Conservation (phyloP, 371 early-diverging fungal genomes). For the Lichtheimia corymbifera region DNA sequence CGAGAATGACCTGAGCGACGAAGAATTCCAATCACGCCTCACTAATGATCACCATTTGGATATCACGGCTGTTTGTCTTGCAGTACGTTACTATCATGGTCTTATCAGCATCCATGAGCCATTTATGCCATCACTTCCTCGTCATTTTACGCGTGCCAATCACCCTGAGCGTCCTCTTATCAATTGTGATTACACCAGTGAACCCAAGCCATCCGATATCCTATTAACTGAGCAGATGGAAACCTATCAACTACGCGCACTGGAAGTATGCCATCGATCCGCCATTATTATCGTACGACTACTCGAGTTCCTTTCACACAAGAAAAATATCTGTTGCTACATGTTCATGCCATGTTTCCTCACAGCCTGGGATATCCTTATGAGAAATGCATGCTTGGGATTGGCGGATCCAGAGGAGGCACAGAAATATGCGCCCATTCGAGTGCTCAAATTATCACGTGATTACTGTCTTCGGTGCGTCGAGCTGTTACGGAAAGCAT, state of each 20-base stretch:
- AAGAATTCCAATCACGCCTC: conserved; percentile 26
- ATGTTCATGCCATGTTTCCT: conserved; percentile 24
- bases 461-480: conserved; percentile 34
- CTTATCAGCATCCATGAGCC: conserved; percentile 32
- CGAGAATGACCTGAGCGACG: conserved; percentile 28
- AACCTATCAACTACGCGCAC: conserved; percentile 24
- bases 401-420: conserved; percentile 23
- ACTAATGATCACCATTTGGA: conserved; percentile 19
- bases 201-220: not conserved
- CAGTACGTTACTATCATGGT: conserved; percentile 26
- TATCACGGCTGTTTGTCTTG: conserved; percentile 20
- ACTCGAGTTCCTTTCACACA: conserved; percentile 26
- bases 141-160: too few species aligned
- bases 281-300: conserved; percentile 33
- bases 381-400: conserved; percentile 35
- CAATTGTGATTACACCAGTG: not conserved
- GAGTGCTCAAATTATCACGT: conserved; percentile 23
- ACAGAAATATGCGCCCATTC: conserved; percentile 9
- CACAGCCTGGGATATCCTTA: conserved; percentile 36
- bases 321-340: conserved; percentile 19
- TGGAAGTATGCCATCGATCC: conserved; percentile 26
- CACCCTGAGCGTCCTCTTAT: conserved; percentile 3
- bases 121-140: conserved; percentile 24
- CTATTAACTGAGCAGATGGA: conserved; percentile 7
- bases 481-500: conserved; percentile 28